These are phyloP conservation scores for Cutaneotrichosporon cyanovorans DNA, from an alignment of 1,284 basidiomycete species.

Conservation along the genomic window DNA sequence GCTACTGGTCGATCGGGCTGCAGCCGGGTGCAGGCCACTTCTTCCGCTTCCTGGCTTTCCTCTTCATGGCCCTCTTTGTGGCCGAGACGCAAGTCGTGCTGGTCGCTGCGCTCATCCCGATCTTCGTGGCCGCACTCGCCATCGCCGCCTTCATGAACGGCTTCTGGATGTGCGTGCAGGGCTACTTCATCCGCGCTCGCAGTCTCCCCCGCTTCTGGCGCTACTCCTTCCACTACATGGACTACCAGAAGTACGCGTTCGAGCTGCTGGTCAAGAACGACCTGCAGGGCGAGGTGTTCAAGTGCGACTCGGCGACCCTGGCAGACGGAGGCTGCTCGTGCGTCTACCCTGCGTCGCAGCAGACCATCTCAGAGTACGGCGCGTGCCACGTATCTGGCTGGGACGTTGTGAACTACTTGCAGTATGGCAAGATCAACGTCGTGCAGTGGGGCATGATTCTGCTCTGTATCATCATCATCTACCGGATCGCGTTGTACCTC, in stretches of 20 bases:
- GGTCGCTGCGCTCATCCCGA: slow-evolving; percentile 53
- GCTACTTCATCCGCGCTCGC: slow-evolving; percentile 16
- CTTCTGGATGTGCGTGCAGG: slow-evolving; percentile 54
- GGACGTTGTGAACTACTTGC: slow-evolving; percentile 28
- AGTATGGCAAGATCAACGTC: slow-evolving; percentile 20
- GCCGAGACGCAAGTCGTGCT: slow-evolving; percentile 55
- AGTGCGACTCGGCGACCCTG: slow-evolving; percentile 35
- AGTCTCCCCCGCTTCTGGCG: slow-evolving; percentile 16
- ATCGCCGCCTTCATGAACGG: slow-evolving; percentile 55
- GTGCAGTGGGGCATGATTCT: slow-evolving; percentile 37
- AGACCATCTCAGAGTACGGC: slow-evolving; percentile 48
- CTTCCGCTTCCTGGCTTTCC: slow-evolving; percentile 54
- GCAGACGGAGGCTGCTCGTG: slow-evolving; percentile 11
- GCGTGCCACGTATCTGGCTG: slow-evolving; percentile 31
- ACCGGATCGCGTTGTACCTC: slow-evolving; percentile 34
- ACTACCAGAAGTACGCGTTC: slow-evolving; percentile 50
- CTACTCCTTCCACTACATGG: slow-evolving; percentile 20
- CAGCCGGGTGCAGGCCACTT: slow-evolving; percentile 39
- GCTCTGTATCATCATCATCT: slow-evolving; percentile 37
- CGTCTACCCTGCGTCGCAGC: slow-evolving; percentile 13
- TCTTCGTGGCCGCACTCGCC: slow-evolving; percentile 58
- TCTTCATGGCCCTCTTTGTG: slow-evolving; percentile 54
- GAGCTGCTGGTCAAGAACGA: slow-evolving; percentile 50
- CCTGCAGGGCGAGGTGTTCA: slow-evolving; percentile 50
- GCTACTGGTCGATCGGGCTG: slow-evolving; percentile 24